Percentiles rank a stretch among this genome's conserved stretches.
These are phyloP conservation scores for Penicillium desertorum DNA, from an alignment of 495 filamentous ascomycete species.

Conservation along the genomic window DNA sequence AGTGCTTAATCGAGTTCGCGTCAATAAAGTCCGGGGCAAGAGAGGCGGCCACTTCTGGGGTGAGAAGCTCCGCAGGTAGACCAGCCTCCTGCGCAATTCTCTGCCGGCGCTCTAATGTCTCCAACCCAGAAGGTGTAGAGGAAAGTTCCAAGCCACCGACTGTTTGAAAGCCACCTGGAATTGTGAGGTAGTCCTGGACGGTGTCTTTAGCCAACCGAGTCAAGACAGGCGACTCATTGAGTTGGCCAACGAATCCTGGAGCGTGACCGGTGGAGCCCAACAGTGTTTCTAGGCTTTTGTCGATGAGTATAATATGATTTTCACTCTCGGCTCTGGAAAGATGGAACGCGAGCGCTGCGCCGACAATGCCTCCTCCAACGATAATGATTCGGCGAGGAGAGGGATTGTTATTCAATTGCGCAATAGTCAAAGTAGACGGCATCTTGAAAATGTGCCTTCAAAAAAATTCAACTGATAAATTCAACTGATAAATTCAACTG, in stretches of 20 bases:
- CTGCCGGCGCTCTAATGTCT: conserved; percentile 24
- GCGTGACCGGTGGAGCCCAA: conserved; percentile 35
- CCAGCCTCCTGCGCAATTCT: conserved; percentile 23
- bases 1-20: conserved; percentile 14
- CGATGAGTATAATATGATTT: conserved; percentile 26
- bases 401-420: conserved; percentile 17
- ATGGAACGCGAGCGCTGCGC: conserved; percentile 39
- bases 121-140: conserved; percentile 25
- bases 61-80: conserved; percentile 31
- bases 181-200: conserved; percentile 30
- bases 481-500: no score
- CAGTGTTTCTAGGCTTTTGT: conserved; percentile 22
- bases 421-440: conserved; percentile 13
- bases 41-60: conserved; percentile 22
- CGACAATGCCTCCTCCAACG: conserved; percentile 49
- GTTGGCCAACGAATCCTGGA: conserved; percentile 39
- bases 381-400: conserved; percentile 31
- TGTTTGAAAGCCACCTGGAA: conserved; percentile 31
- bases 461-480: no score
- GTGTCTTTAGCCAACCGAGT: conserved; percentile 34
- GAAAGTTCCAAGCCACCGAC: conserved; percentile 36
- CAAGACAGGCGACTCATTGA: conserved; percentile 36
- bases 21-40: conserved; percentile 36
- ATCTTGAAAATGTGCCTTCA: no score
- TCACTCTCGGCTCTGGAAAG: conserved; percentile 26